Base-by-base conservation (phyloP, 768 basidiomycete genomes). In the Holtermannia corniformis region DNA sequence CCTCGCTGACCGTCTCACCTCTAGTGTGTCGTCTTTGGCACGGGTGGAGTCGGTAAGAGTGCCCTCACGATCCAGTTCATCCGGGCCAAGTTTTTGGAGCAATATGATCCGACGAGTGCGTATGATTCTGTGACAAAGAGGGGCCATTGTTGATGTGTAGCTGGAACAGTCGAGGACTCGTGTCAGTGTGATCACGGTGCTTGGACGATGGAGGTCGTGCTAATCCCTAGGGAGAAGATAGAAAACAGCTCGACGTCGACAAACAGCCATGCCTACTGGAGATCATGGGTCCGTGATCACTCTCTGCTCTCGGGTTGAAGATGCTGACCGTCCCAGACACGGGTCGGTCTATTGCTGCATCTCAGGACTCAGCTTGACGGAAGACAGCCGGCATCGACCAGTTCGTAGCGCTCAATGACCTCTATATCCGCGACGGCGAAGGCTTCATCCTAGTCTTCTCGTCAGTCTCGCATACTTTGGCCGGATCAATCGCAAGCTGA, bases 1-100 rank as follows among this genome's bases (percentile, higher is more conserved):
- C n/a, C n/a, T n/a, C n/a, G n/a, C n/a, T n/a, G n/a, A n/a, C n/a
- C n/a, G n/a, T n/a, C n/a, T n/a, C n/a, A n/a, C n/a, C n/a, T n/a
- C n/a, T 23, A 62, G 56, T 56, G 55, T 44, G 58, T 54, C 13
- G 58, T 62, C 16, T 59, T 62, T 55, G 61, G 61, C 28, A 48
- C 55, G 22, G 87, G 87, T 63, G 87, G 87, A 21, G 87, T 90
- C 49, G 87, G 87, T 45, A 90, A 90, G 73, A 88, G 86, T 22
- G 86, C 87, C 12, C 76, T 90, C 27, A 87, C 58, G 12, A 59
- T 86, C 66, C 77, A 79, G 82, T 86, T 61, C 49, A 65, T 65
- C 47, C 61, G 61, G 49, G 61, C 59, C 2, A 56, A 49, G 10
- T 65, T 56, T 55, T 26, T 61, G 14, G 64, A 63, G 46, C 58